Evolutionary conservation across 2,329 filamentous ascomycete genomes (phyloP), one percentile per base, ranked within the genome.

Genomic region (Penicillium sclerotiorum): DNA sequence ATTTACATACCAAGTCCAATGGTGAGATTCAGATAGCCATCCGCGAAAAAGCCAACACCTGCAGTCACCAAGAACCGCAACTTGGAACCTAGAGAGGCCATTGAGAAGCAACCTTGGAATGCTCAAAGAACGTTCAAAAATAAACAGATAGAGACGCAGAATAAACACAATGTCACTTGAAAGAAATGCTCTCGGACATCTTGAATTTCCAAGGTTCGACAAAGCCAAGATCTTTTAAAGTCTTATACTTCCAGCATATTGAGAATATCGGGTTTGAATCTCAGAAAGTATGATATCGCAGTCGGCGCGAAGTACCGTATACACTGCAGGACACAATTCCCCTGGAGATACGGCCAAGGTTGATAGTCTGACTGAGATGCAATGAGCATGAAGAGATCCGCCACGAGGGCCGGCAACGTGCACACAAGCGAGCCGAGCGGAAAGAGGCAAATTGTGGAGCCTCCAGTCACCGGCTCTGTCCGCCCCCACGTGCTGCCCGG

Each of bases 1-100:
- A n/a, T n/a, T 38, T 8, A 13, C 28, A 21, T 48, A 63, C 61
- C 58, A 21, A 64, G 61, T 36, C 62, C 62, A 37, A 64, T 62
- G 21, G 59, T 58, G 21, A 63, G 39, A 36, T 64, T 64, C 6
- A 64, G 52, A 53, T 61, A 64, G 12, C 62, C 62, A 59, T 64
- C 62, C 21, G 59, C 54, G 43, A 63, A 63, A 42, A 64, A 58
- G 36, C 62, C 61, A 47, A 58, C 56, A 13, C 62, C 61, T 3
- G 61, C 55, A 5, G 59, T 57, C 13, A 53, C 22, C 25, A 64
- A 39, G 40, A 64, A 64, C 37, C 57, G 57, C 41, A 62, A 21
- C 22, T 61, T 60, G 17, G 47, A 40, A 18, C 50, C 53, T n/a
- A 48, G n/a, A 15, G 47, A 52, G 20, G 39, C 21, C 52, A 55